Conservation (phyloP, 2,329 filamentous ascomycete species). For the Trichoderma koningiopsis region DNA sequence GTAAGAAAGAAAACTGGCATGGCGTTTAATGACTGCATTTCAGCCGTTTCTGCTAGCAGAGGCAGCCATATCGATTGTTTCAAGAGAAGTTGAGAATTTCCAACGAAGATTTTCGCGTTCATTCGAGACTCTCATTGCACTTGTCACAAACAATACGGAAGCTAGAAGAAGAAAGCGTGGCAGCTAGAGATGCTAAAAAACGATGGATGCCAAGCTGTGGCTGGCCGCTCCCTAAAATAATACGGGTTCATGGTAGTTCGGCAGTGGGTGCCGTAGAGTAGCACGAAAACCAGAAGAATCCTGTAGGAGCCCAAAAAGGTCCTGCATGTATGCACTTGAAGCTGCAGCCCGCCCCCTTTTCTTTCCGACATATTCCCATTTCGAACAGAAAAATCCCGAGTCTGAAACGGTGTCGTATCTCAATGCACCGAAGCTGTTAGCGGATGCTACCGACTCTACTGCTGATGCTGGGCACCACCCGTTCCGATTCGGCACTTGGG, state of each 20-base stretch:
- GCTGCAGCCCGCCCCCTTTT: neutral
- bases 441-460: neutral
- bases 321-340: neutral
- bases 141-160: neutral
- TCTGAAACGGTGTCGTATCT: neutral
- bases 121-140: neutral
- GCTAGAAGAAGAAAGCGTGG: neutral
- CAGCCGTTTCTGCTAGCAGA: too few species aligned
- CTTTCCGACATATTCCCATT: neutral
- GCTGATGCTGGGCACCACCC: constrained; percentile 6
- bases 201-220: neutral
- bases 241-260: neutral
- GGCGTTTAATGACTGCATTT: too few species aligned
- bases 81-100: neutral
- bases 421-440: constrained; percentile 7
- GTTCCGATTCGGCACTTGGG: constrained; percentile 9
- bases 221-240: neutral
- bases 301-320: neutral
- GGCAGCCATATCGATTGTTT: too few species aligned
- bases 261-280: constrained; percentile 13
- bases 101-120: neutral
- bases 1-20: too few species aligned
- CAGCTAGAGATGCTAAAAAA: neutral
- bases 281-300: neutral
- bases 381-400: neutral